Conservation (phyloP, 164 flowering plant species). For the Magnolia sinica region DNA sequence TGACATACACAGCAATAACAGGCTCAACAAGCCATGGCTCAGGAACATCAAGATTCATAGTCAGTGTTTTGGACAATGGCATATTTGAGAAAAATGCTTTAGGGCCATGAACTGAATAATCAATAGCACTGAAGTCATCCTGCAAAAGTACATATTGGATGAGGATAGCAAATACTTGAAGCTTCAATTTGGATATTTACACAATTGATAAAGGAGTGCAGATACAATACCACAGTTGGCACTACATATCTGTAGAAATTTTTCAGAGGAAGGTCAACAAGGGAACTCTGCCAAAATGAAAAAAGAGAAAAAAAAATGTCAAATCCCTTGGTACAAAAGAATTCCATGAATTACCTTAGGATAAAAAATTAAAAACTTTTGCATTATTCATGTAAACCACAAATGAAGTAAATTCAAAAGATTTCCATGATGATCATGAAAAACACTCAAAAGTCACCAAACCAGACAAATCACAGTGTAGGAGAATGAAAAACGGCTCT, state of each 20-base stretch:
- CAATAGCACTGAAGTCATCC: constrained; percentile 87
- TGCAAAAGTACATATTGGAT: constrained; percentile 30
- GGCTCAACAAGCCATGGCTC: constrained; percentile 99
- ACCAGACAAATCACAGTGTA: neutral
- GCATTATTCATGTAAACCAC: too few relatives aligned
- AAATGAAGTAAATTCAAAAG: too few relatives aligned
- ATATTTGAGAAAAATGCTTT: constrained; percentile 93
- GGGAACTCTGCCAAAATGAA: constrained; percentile 75
- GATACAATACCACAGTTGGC: constrained; percentile 66
- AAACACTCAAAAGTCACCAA: too few relatives aligned
- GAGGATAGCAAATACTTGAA: constrained; percentile 8
- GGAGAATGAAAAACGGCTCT: too few relatives aligned
- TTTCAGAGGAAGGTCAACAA: constrained; percentile 92
- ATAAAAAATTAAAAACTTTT: neutral
- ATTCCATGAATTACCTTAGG: constrained; percentile 1
- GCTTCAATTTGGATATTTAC: neutral
- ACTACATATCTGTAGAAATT: constrained; percentile 93
- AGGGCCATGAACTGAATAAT: constrained; percentile 70
- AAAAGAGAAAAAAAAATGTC: neutral
- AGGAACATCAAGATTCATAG: constrained; percentile 99
- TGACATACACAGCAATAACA: constrained; percentile 83
- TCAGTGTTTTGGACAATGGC: constrained; percentile 96
- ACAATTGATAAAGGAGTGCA: neutral
- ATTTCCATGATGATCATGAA: too few relatives aligned
- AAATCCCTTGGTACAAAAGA: neutral